phyloP scores from a whole-genome alignment of 148 eudicot genomes.

The Diospyros lotus region DNA sequence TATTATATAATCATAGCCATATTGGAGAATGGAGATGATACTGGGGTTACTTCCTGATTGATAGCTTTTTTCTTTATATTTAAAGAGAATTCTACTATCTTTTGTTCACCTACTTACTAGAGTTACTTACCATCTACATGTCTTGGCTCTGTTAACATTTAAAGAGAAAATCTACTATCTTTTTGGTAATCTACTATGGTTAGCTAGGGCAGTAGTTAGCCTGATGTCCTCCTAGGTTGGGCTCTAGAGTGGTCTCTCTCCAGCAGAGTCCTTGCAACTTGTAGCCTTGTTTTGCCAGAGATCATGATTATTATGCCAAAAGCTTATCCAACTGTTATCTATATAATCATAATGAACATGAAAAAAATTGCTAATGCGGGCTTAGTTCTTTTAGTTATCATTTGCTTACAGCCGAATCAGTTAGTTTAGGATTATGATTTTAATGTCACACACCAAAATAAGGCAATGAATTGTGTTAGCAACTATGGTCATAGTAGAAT shows the following conservation, averaged over 20 bases:
- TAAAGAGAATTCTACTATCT: too few species aligned
- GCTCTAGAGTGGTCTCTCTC: constrained; percentile 2
- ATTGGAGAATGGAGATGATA: neutral
- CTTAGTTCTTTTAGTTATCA: neutral
- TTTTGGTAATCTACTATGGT: neutral
- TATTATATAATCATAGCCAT: too few species aligned
- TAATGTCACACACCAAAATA: neutral
- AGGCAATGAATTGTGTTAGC: neutral
- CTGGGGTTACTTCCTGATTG: neutral
- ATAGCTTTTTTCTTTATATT: too few species aligned
- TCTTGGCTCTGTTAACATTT: too few species aligned
- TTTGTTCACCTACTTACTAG: too few species aligned
- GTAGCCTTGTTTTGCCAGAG: neutral
- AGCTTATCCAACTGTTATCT: neutral
- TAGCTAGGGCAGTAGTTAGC: neutral
- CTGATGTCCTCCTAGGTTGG: neutral
- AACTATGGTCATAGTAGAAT: too few species aligned
- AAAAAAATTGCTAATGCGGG: neutral
- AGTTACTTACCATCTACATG: too few species aligned
- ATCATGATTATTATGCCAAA: neutral
- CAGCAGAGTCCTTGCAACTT: neutral
- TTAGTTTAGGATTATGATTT: neutral
- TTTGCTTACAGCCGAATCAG: neutral
- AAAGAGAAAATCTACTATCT: neutral
- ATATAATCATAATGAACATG: neutral